A percentile compares a stretch with the other conserved stretches of the same genome.
Evolutionary conservation across 192 early-diverging fungal genomes (phyloP).

Genomic region (Chytriomyces hyalinus): DNA sequence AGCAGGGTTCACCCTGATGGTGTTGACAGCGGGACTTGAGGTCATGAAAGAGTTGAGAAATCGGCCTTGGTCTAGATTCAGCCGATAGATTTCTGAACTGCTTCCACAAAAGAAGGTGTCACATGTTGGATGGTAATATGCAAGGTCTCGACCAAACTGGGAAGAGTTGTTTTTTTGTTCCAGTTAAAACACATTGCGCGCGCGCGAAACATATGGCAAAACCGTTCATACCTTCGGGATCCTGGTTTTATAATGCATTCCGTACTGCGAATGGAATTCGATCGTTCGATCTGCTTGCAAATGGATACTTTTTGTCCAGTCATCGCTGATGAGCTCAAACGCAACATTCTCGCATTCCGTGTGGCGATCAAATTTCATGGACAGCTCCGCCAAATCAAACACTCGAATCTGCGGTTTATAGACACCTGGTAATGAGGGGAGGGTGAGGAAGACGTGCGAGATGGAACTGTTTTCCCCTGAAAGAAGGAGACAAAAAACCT

Average conservation of each 20-base stretch:
- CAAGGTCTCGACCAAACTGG: conserved; percentile 86
- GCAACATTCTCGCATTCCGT: conserved; percentile 89
- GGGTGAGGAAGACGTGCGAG: not conserved
- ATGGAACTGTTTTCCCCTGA: not conserved
- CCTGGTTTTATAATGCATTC: conserved; percentile 89
- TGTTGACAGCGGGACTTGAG: conserved; percentile 58
- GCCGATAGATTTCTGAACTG: conserved; percentile 80
- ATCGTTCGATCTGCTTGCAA: conserved; percentile 88
- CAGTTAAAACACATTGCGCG: not conserved
- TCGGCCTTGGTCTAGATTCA: conserved; percentile 92
- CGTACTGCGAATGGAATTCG: conserved; percentile 95
- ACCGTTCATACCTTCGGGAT: conserved; percentile 75
- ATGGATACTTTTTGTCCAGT: conserved; percentile 96
- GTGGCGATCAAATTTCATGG: conserved; percentile 98
- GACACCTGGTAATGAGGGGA: conserved; percentile 56
- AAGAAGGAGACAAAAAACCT: conserved; percentile 52
- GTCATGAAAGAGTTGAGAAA: conserved; percentile 87
- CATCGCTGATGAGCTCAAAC: conserved; percentile 86
- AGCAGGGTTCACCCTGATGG: conserved; percentile 80
- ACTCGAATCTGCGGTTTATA: conserved; percentile 98
- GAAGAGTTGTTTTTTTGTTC: not conserved
- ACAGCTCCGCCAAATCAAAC: conserved; percentile 87
- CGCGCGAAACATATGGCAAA: not conserved
- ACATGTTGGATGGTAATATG: conserved; percentile 90
- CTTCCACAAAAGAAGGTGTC: conserved; percentile 85